Base-by-base conservation (phyloP, 306 rosid genomes). In the Fragaria ananassa region DNA sequence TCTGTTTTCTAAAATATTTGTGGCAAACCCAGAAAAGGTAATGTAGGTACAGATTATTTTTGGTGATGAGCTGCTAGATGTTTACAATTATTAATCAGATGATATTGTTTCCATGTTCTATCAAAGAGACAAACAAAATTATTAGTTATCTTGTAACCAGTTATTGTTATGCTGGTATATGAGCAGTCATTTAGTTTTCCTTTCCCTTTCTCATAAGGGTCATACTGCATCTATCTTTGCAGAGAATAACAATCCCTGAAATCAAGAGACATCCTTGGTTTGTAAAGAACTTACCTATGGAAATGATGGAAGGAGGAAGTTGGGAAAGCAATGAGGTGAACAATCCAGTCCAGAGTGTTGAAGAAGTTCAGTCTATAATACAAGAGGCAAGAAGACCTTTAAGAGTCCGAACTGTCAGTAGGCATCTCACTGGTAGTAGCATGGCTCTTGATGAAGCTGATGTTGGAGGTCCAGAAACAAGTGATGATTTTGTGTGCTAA, bases 371-470 rank as follows among this genome's bases (percentile, higher is more conserved):
- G 49, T 84, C 78, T 25, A 87, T 93, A 23, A 79, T 93, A 68
- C 89, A 86, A 75, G 93, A 89, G 79, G 98, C 98, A 72, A 84
- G 91, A 23, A 85, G 78, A 70, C 54, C 83, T 66, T 44, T 79
- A n/a, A 76, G 68, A 17, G 76, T 63, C 35, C 86, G 87, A 7
- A 86, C 73, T 53, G 78, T 53, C 46, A 86, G 88, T 12, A 87
- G 79, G 81, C 82, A 58, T 81, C 65, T 86, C 10, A 25, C 42
- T 14, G 94, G 83, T 23, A 86, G 89, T 61, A 86, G 88, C 81
- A 85, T 93, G 94, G 95, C 89, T 77, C 62, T 91, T n/a, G 95
- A 91, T 86, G 98, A 90, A 68, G 85, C 79, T n/a, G 92, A 87
- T 75, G 25, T 78, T 71, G 94, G 88, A 45, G 98, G 87, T 76